Conservation (phyloP, 192 early-diverging fungal genomes). For the Coemansia sp. region DNA sequence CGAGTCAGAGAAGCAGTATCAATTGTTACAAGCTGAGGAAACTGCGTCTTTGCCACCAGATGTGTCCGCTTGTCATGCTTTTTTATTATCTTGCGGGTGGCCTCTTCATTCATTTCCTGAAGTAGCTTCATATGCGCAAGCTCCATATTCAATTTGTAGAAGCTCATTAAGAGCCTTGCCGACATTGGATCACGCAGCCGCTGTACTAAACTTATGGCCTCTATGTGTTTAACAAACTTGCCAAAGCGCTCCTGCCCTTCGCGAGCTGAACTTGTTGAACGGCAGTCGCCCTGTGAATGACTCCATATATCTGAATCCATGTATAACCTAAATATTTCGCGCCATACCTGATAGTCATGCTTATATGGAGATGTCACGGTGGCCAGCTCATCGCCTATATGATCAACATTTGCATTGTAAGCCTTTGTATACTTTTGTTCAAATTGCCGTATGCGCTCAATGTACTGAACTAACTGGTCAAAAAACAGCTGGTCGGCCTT, state of each 20-base stretch:
- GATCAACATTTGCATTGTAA: slow-evolving; percentile 59
- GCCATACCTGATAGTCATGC: slow-evolving; percentile 71
- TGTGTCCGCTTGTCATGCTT: slow-evolving; percentile 87
- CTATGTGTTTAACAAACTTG: slow-evolving; percentile 51
- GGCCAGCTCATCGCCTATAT: slow-evolving; percentile 56
- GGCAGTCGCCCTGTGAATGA: slow-evolving; percentile 60
- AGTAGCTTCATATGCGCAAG: slow-evolving; percentile 69
- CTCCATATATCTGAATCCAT: slow-evolving; percentile 70
- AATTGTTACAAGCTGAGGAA: slow-evolving; percentile 42
- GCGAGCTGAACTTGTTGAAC: slow-evolving; percentile 56
- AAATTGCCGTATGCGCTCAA: slow-evolving; percentile 60
- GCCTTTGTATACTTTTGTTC: slow-evolving; percentile 55
- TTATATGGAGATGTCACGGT: slow-evolving; percentile 67
- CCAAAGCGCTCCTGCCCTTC: slow-evolving; percentile 65
- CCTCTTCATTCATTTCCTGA: slow-evolving; percentile 72
- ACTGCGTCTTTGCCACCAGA: slow-evolving; percentile 56
- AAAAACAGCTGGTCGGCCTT: slow-evolving; percentile 61
- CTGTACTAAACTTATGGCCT: slow-evolving; percentile 31
- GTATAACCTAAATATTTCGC: slow-evolving; percentile 68
- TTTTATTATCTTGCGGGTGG: slow-evolving; percentile 82
- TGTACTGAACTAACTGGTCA: slow-evolving; percentile 58
- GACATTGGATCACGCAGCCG: slow-evolving; percentile 37
- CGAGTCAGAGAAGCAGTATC: slow-evolving; percentile 50
- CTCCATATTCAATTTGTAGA: slow-evolving; percentile 66
- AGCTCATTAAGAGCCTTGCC: slow-evolving; percentile 42